A percentile compares a stretch with the other conserved stretches of the same genome.
Evolutionary conservation across 108 stramenopile genomes (phyloP).

Genomic region (Discostella pseudostelligera): DNA sequence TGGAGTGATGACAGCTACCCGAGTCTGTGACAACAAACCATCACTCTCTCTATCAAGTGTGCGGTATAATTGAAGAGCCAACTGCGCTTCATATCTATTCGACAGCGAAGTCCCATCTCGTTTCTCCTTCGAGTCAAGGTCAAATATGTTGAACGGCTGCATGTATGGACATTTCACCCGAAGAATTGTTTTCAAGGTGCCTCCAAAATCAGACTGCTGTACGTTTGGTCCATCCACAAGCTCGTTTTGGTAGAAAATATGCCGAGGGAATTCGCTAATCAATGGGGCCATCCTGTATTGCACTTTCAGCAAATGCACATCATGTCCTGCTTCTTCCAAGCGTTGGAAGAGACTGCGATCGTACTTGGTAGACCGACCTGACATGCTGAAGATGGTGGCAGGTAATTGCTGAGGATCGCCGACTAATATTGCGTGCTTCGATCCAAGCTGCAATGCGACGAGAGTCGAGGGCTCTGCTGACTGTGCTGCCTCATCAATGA

Average conservation of each 20-base stretch:
- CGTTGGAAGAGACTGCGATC: constrained; percentile 82
- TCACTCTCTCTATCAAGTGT: constrained; percentile 40
- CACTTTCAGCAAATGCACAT: constrained; percentile 83
- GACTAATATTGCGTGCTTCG: constrained; percentile 62
- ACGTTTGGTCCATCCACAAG: constrained; percentile 60
- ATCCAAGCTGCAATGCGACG: constrained; percentile 72
- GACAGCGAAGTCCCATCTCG: constrained; percentile 47
- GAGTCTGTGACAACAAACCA: constrained; percentile 26
- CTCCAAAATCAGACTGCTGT: constrained; percentile 30
- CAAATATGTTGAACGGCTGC: constrained; percentile 57
- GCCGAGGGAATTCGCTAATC: constrained; percentile 70
- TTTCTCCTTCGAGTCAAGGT: constrained; percentile 47
- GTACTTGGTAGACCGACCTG: constrained; percentile 49
- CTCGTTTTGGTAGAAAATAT: constrained; percentile 55
- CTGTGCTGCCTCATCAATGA: constrained; percentile 93
- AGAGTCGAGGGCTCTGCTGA: constrained; percentile 81
- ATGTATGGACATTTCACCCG: constrained; percentile 38
- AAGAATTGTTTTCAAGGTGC: constrained; percentile 27
- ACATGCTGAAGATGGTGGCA: constrained; percentile 74
- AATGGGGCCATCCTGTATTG: constrained; percentile 84
- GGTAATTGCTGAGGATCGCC: constrained; percentile 89
- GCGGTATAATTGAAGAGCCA: constrained; percentile 38
- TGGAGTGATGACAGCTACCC: constrained; percentile 75
- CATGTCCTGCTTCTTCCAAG: constrained; percentile 60
- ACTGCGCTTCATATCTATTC: constrained; percentile 38